Base-by-base conservation (phyloP, 768 basidiomycete genomes). In the Xanthoconium stramineum region DNA sequence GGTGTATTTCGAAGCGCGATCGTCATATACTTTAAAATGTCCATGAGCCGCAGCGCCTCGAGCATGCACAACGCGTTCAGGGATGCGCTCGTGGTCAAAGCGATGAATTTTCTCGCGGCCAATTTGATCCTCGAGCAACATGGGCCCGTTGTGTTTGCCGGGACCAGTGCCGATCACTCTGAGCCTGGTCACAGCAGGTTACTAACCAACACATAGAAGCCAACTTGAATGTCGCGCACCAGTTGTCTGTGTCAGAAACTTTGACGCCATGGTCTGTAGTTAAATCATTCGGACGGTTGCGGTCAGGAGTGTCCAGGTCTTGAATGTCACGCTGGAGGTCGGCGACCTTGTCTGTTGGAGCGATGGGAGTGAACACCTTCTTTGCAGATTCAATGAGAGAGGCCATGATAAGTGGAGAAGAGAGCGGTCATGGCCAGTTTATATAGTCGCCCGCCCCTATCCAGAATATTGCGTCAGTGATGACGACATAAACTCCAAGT, bases 71-170 rank as follows among this genome's bases (percentile, higher is more conserved):
- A 87, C 84, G 44, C 90, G 88, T 75, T 92, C 92, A 0, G 93
- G 92, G 52, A 94, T 94, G 39, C 91, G 87, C 69, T 94, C 91
- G 65, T 92, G 91, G 66, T 93, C 91, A 64, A 92, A 94, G 14
- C 85, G 80, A 51, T 82, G 81, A 32, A 91, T 82, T 71, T 91
- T 90, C 74, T 88, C 85, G 60, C 87, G 81, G 6, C 79, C 80
- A 59, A 88, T 79, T 55, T 88, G 84, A 65, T 90, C 88, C 65
- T 91, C 89, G n/a, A 95, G 78, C 9, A 91, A 75, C 28, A 82
- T 81, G 1, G 92, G 88, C 0, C 91, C 94, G 3, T 76, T 75
- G 38, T 74, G 71, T 28, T 71, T 61, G 33, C 77, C 80, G n/a
- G 50, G 24, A 58, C 77, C 70, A 19, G 74, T 68, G 20, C 67